These are phyloP conservation scores for Kalanchoe fedtschenkoi DNA, from an alignment of 164 flowering plant genomes.

Conservation along the genomic window DNA sequence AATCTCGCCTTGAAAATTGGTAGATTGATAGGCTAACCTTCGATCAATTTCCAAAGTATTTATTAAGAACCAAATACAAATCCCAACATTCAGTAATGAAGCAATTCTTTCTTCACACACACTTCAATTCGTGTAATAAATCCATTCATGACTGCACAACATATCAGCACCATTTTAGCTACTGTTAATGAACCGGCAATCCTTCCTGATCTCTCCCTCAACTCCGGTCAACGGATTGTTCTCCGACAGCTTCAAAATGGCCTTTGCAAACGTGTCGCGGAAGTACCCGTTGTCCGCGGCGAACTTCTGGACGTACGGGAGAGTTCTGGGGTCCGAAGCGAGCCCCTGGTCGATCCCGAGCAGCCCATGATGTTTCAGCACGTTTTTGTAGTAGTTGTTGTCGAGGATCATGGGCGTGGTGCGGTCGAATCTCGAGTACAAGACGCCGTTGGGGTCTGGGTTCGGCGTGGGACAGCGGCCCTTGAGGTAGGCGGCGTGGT, in stretches of 20 bases:
- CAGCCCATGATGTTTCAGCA: conserved; percentile 57
- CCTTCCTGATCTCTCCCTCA: conserved; percentile 64
- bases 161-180: conserved; percentile 8
- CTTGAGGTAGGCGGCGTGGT: conserved; percentile 48
- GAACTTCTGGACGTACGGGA: conserved; percentile 60
- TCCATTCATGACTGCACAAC: no score
- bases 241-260: conserved; percentile 54
- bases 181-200: conserved; percentile 58
- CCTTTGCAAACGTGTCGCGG: conserved; percentile 48
- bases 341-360: conserved; percentile 54
- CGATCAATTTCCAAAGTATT: no score
- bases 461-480: conserved; percentile 58
- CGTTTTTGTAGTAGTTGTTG: conserved; percentile 69
- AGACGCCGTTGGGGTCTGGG: conserved; percentile 54
- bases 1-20: no score
- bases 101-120: no score
- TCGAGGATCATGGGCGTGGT: conserved; percentile 72
- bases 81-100: no score
- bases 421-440: conserved; percentile 57
- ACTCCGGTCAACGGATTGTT: conserved; percentile 58
- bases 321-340: conserved; percentile 44
- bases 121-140: no score
- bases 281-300: conserved; percentile 72
- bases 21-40: no score
- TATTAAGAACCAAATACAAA: no score